Evolutionary conservation across 805 yeast genomes (phyloP).

Genomic region (Kodamaea kaohsiungensis): DNA sequence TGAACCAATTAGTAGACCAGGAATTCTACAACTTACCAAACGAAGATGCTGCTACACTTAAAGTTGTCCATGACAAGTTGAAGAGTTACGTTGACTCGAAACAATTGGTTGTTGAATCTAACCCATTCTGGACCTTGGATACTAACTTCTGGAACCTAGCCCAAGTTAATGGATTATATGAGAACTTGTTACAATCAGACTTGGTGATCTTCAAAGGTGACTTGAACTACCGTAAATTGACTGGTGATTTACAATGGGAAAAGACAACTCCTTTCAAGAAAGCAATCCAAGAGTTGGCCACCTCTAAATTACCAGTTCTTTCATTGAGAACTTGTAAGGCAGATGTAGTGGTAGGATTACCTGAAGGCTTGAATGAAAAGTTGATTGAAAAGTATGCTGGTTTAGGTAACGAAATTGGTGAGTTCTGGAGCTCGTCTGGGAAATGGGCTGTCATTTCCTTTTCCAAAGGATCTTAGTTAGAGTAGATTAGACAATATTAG

Average conservation of each 20-base stretch:
- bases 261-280: conserved; percentile 69
- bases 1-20: conserved; percentile 56
- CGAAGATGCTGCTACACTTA: conserved; percentile 23
- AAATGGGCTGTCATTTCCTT: conserved; percentile 89
- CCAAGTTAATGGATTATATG: conserved; percentile 62
- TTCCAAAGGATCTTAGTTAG: not conserved
- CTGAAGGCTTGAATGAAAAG: conserved; percentile 69
- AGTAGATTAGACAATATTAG: not conserved
- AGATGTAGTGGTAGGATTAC: conserved; percentile 88
- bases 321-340: conserved; percentile 94
- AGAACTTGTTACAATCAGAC: conserved; percentile 61
- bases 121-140: conserved; percentile 86
- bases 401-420: conserved; percentile 61
- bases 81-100: conserved; percentile 19
- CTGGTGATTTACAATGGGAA: conserved; percentile 90
- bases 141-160: conserved; percentile 74
- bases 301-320: conserved; percentile 61
- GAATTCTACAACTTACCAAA: conserved; percentile 48
- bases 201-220: conserved; percentile 92
- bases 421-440: conserved; percentile 86
- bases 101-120: conserved; percentile 38
- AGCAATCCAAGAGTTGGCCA: conserved; percentile 71
- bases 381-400: conserved; percentile 60
- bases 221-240: conserved; percentile 89
- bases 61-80: conserved; percentile 22